A percentile compares a stretch with the other conserved stretches of the same genome.
phyloP scores from a whole-genome alignment of 495 filamentous ascomycete genomes.

The Bathelium albidoporum region DNA sequence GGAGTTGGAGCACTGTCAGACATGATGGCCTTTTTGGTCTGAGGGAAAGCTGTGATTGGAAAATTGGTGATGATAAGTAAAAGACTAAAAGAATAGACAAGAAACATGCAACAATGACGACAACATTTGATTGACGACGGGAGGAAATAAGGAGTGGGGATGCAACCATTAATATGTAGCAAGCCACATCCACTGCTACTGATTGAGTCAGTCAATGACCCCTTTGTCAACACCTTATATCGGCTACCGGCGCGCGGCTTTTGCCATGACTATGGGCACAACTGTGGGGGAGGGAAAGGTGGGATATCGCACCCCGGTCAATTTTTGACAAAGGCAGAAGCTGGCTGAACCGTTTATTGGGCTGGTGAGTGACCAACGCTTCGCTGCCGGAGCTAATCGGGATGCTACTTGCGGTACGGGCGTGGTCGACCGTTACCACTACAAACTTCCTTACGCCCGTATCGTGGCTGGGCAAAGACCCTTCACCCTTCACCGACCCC shows the following conservation, averaged over 20 bases:
- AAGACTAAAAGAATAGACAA: not conserved
- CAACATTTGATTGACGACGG: not conserved
- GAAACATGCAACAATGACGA: not conserved
- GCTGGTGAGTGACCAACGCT: not conserved
- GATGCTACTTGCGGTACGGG: not conserved
- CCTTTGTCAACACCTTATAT: not conserved
- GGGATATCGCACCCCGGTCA: not conserved
- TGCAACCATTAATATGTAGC: slow-evolving; percentile 1
- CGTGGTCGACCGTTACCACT: not conserved
- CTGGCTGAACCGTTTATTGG: not conserved
- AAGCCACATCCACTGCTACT: not conserved
- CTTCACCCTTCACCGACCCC: not conserved
- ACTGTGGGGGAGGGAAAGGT: not conserved
- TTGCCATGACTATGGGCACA: not conserved
- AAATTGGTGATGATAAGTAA: not conserved
- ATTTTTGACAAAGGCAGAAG: not conserved
- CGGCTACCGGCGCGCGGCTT: not conserved
- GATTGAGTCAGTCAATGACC: not conserved
- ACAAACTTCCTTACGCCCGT: slow-evolving; percentile 5
- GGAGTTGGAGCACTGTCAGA: not conserved
- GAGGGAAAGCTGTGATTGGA: not conserved
- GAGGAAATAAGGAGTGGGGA: not conserved
- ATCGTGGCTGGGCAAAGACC: not conserved
- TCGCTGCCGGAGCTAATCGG: not conserved
- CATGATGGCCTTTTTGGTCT: not conserved